Conservation (phyloP, 805 yeast species). For the Barnettozyma vustinii region DNA sequence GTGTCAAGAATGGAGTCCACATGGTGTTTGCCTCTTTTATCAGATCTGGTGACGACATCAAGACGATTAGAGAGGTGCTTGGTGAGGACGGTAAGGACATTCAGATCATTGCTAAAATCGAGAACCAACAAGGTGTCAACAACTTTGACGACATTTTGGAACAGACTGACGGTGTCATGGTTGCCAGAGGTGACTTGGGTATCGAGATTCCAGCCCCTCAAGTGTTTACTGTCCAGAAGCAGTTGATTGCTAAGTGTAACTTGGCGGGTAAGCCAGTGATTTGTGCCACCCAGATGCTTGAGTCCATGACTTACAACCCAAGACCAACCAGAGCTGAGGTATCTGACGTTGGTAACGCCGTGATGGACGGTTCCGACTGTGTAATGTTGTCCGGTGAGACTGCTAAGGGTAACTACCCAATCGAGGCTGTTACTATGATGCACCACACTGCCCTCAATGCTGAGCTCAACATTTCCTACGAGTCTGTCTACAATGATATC, state of each 20-base stretch:
- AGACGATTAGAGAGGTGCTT: conserved; percentile 84
- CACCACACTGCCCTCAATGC: conserved; percentile 95
- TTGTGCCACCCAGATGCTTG: conserved; percentile 99
- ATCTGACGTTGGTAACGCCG: conserved; percentile 98
- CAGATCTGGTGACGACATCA: conserved; percentile 88
- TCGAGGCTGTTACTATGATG: conserved; percentile 98
- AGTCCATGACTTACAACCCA: conserved; percentile 99
- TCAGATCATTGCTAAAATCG: conserved; percentile 96
- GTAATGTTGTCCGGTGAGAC: conserved; percentile 99
- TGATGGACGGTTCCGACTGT: conserved; percentile 99
- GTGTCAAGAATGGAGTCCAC: conserved; percentile 96
- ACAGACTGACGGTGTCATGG: conserved; percentile 99
- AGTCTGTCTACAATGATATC: conserved; percentile 77
- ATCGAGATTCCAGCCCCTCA: conserved; percentile 99
- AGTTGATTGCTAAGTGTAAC: conserved; percentile 98
- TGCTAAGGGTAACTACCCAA: conserved; percentile 98
- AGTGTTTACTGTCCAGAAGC: conserved; percentile 98
- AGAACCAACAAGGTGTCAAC: conserved; percentile 99
- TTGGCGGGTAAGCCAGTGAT: conserved; percentile 99
- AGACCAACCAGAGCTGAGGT: conserved; percentile 99
- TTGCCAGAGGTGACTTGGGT: conserved; percentile 99
- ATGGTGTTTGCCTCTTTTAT: conserved; percentile 98
- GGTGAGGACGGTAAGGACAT: conserved; percentile 97
- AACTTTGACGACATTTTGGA: conserved; percentile 93
- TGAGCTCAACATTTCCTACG: conserved; percentile 93